These are phyloP conservation scores for Acanthamoeba lenticulata DNA, from an alignment of 208 protist genomes.

Conservation along the genomic window DNA sequence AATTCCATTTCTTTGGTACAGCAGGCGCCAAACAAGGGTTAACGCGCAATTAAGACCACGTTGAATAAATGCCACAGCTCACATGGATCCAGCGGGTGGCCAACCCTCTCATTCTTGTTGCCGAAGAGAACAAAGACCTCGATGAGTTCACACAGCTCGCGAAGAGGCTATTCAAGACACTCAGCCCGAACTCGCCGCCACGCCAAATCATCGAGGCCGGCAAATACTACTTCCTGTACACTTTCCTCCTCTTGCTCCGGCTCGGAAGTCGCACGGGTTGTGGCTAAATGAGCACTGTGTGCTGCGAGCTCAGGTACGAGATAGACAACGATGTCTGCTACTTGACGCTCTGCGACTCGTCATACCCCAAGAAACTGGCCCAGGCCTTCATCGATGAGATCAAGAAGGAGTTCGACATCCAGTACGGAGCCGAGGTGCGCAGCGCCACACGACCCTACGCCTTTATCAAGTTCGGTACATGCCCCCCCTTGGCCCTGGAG, in stretches of 20 bases:
- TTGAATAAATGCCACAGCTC: constrained; percentile 1
- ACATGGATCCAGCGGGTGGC: constrained; percentile 34
- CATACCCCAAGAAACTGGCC: constrained; percentile 86
- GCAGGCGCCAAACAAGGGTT: background rate
- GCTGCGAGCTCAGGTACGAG: constrained; percentile 74
- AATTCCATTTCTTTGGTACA: background rate
- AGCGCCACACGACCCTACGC: constrained; percentile 84
- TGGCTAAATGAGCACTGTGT: background rate
- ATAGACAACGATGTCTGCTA: constrained; percentile 85
- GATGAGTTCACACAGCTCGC: constrained; percentile 5
- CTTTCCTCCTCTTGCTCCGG: background rate
- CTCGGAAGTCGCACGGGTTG: no score
- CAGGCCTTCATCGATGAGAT: constrained; percentile 84
- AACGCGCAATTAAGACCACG: background rate
- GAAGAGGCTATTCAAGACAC: constrained; percentile 1
- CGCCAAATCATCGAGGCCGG: background rate
- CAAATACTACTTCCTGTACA: constrained; percentile 58
- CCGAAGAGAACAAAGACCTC: constrained; percentile 36
- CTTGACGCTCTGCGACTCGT: constrained; percentile 82
- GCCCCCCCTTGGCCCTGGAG: background rate
- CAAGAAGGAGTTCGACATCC: constrained; percentile 81
- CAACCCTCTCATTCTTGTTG: constrained; percentile 1
- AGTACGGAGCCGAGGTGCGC: constrained; percentile 78
- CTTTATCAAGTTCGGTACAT: constrained; percentile 84
- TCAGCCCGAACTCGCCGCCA: constrained; percentile 10